phyloP scores from a whole-genome alignment of 305 asterid species.

The Fraxinus baroniana region DNA sequence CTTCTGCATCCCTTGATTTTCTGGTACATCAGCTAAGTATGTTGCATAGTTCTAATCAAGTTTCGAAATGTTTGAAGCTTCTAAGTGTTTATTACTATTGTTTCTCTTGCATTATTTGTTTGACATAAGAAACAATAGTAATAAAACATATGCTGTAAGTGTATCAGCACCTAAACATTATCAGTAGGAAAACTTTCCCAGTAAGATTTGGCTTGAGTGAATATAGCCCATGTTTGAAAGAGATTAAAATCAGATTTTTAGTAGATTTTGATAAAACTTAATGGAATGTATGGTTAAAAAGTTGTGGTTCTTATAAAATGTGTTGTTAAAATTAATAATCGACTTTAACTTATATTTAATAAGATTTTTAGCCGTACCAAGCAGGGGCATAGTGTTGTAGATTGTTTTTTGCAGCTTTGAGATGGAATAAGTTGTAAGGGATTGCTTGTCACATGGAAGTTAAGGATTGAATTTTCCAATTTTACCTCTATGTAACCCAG shows the following conservation, averaged over 20 bases:
- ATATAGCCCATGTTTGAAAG: background rate
- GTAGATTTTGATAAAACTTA: background rate
- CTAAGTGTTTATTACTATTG: background rate
- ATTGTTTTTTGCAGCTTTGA: constrained; percentile 6
- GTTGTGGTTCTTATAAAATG: background rate
- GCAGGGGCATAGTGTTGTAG: background rate
- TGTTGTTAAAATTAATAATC: too few species aligned
- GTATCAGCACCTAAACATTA: constrained; percentile 9
- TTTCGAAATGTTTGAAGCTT: background rate
- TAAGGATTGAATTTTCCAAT: constrained; percentile 13
- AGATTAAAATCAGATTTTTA: background rate
- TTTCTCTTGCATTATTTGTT: background rate
- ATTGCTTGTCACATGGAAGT: background rate
- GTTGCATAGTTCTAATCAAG: background rate
- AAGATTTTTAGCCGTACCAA: background rate
- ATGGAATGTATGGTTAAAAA: background rate
- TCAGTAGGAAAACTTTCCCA: background rate
- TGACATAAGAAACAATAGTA: background rate
- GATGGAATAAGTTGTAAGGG: background rate
- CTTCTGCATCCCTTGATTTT: background rate
- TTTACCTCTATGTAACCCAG: constrained; percentile 15
- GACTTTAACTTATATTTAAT: too few species aligned
- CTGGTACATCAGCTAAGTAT: background rate
- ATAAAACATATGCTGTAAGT: background rate
- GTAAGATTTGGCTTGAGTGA: background rate